Conservation (phyloP, 495 filamentous ascomycete genomes). For the Penicillium subrubescens region DNA sequence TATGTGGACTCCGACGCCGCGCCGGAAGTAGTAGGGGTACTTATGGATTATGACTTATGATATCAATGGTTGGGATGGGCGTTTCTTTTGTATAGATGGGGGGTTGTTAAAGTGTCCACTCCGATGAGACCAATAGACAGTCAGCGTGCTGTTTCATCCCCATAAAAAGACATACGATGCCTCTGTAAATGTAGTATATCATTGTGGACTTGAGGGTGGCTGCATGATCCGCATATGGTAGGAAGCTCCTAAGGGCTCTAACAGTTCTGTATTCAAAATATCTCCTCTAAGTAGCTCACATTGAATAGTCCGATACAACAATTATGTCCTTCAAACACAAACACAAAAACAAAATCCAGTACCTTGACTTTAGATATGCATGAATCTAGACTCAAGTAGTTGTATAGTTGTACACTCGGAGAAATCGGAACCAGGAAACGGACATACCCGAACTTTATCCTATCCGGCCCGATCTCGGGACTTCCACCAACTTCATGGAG, state of each 20-base stretch:
- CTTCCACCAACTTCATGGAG: background rate
- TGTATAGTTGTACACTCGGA: too few relatives aligned
- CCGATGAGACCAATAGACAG: background rate
- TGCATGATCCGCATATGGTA: too few relatives aligned
- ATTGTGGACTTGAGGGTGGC: too few relatives aligned
- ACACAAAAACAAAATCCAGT: too few relatives aligned
- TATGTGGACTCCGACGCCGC: slow-evolving; percentile 61
- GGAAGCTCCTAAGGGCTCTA: too few relatives aligned
- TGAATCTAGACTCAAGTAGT: too few relatives aligned
- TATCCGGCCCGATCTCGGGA: slow-evolving; percentile 27
- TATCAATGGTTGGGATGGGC: slow-evolving; percentile 5
- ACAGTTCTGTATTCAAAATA: too few relatives aligned
- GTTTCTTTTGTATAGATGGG: background rate
- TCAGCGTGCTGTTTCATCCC: background rate
- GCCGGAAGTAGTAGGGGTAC: slow-evolving; percentile 19
- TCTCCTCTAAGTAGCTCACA: too few relatives aligned
- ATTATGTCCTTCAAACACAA: too few relatives aligned
- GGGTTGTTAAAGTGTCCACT: background rate
- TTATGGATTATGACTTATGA: slow-evolving; percentile 11
- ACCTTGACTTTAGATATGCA: too few relatives aligned
- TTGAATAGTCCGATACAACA: too few relatives aligned
- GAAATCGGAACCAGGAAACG: slow-evolving; percentile 23
- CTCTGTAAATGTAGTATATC: background rate
- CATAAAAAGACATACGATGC: background rate
- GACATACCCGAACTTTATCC: slow-evolving; percentile 14